Percentiles rank a stretch among this genome's conserved stretches.
phyloP scores from a whole-genome alignment of 108 stramenopile species.

The Nitzschia sp. region DNA sequence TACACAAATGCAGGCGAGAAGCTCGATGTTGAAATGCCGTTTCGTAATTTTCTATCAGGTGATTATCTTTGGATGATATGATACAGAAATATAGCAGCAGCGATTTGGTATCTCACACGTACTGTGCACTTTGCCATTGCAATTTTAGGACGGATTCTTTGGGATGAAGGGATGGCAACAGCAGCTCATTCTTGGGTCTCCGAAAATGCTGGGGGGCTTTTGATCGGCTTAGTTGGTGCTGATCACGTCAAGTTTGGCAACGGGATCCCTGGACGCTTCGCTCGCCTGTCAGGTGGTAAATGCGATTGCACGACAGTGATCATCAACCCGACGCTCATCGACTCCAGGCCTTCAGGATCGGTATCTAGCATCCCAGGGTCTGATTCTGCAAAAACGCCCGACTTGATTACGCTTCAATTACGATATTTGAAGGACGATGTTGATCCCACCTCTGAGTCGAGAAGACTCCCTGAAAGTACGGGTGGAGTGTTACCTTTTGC shows the following conservation, averaged over 20 bases:
- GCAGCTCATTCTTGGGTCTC: slow-evolving; percentile 50
- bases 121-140: too few species aligned
- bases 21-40: slow-evolving; percentile 65
- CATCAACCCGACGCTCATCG: slow-evolving; percentile 72
- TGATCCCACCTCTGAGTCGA: slow-evolving; percentile 37
- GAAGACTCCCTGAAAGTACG: slow-evolving; percentile 38
- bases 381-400: slow-evolving; percentile 34
- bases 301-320: slow-evolving; percentile 53
- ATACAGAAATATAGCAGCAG: too few species aligned
- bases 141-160: slow-evolving; percentile 77
- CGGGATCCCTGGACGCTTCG: slow-evolving; percentile 68
- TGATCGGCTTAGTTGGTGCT: slow-evolving; percentile 69
- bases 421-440: slow-evolving; percentile 72
- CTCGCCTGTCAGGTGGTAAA: slow-evolving; percentile 37
- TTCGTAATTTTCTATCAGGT: slow-evolving; percentile 54
- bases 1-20: slow-evolving; percentile 59
- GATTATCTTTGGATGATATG: too few species aligned
- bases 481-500: slow-evolving; percentile 68
- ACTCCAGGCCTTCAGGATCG: slow-evolving; percentile 64
- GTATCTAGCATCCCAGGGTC: slow-evolving; percentile 23
- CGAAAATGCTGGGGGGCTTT: slow-evolving; percentile 53
- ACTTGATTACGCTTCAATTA: slow-evolving; percentile 57
- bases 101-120: too few species aligned
- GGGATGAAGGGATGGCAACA: slow-evolving; percentile 83
- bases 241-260: slow-evolving; percentile 79